phyloP scores from a whole-genome alignment of 345 rosid species.

The Arabis alpina region DNA sequence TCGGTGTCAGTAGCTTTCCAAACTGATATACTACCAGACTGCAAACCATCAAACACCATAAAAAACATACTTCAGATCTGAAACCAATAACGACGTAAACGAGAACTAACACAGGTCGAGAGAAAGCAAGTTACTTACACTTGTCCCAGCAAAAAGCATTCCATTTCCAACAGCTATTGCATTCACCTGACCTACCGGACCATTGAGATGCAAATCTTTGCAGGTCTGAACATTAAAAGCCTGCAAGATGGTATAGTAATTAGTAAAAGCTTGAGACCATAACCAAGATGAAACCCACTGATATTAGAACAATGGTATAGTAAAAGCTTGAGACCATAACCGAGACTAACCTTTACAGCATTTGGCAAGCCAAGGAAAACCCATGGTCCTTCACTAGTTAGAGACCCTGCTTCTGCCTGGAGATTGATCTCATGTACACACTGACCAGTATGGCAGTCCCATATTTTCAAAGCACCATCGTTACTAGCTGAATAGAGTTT shows the following conservation, averaged over 20 bases:
- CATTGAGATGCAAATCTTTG: constrained; percentile 45
- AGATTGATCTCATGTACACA: constrained; percentile 43
- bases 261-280: constrained; percentile 12
- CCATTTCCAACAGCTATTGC: constrained; percentile 46
- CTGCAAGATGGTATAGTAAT: constrained; percentile 43
- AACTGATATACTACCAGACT: constrained; percentile 58
- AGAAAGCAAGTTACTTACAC: constrained; percentile 43
- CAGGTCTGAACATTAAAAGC: constrained; percentile 53
- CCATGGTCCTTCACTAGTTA: constrained; percentile 64
- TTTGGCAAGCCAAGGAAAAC: constrained; percentile 62
- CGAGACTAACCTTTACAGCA: constrained; percentile 51
- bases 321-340: constrained; percentile 13
- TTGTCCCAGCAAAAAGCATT: constrained; percentile 64
- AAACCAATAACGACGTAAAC: background rate
- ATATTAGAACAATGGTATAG: too few species aligned
- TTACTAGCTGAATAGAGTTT: constrained; percentile 62
- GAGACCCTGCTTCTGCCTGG: constrained; percentile 53
- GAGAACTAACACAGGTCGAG: background rate
- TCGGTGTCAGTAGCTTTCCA: constrained; percentile 52
- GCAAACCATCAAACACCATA: background rate
- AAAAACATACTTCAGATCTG: background rate
- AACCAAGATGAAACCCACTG: background rate
- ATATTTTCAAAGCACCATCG: constrained; percentile 51
- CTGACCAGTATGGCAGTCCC: constrained; percentile 66
- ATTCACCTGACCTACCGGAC: constrained; percentile 53